A percentile compares a stretch with the other conserved stretches of the same genome.
These are phyloP conservation scores for Isabelozyma gotoi DNA, from an alignment of 805 yeast genomes.

Conservation along the genomic window DNA sequence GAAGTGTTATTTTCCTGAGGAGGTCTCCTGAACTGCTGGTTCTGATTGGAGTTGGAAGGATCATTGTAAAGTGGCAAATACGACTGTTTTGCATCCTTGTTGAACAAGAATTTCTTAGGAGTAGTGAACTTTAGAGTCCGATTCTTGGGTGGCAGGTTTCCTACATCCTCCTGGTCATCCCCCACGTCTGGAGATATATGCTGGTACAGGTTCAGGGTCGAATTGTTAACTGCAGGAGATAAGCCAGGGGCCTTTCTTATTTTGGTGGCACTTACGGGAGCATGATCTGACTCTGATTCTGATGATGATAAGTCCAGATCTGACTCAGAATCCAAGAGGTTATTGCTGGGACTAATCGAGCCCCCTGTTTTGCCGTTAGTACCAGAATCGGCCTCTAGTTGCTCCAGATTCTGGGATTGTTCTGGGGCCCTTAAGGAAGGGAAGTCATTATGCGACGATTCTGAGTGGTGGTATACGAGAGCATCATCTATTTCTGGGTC, in stretches of 20 bases:
- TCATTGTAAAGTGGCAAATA: slow-evolving; percentile 15
- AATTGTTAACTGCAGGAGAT: background rate
- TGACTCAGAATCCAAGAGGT: slow-evolving; percentile 29
- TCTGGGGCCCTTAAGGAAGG: background rate
- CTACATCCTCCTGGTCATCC: background rate
- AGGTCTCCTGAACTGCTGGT: slow-evolving; percentile 6
- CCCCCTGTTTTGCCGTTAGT: slow-evolving; percentile 1
- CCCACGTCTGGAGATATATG: background rate
- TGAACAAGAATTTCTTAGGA: slow-evolving; percentile 8
- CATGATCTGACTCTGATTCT: background rate
- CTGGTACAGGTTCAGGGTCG: slow-evolving; percentile 1
- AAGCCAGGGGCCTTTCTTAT: background rate
- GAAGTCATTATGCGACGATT: background rate
- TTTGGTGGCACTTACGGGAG: slow-evolving; percentile 12
- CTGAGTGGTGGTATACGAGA: background rate
- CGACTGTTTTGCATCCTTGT: slow-evolving; percentile 1
- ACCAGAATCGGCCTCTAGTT: background rate
- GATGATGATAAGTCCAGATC: slow-evolving; percentile 33
- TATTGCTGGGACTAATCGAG: slow-evolving; percentile 1
- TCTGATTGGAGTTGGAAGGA: slow-evolving; percentile 4
- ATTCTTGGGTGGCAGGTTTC: slow-evolving; percentile 3
- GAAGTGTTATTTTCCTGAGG: slow-evolving; percentile 8
- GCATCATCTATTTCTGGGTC: slow-evolving; percentile 24
- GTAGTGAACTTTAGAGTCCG: slow-evolving; percentile 10
- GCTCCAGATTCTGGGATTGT: background rate